Conservation (phyloP, 805 yeast species). For the Jamesozyma jinghongensis region DNA sequence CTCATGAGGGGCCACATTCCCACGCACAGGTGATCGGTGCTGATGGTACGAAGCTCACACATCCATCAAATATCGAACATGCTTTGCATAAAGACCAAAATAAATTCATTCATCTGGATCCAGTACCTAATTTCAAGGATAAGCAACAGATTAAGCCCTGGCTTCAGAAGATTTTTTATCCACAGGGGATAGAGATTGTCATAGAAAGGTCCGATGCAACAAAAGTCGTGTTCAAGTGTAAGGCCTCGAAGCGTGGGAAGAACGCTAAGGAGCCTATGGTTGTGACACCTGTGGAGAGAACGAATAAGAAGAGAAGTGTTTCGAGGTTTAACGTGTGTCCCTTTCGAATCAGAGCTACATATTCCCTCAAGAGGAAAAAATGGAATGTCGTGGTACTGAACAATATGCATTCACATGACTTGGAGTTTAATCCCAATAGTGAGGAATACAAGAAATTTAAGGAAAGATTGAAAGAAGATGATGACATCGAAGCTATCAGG, state of each 20-base stretch:
- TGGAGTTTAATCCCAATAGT: slow-evolving; percentile 30
- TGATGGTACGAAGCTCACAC: slow-evolving; percentile 3
- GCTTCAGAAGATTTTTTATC: slow-evolving; percentile 41
- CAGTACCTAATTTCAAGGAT: slow-evolving; percentile 33
- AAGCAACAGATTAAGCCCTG: slow-evolving; percentile 53
- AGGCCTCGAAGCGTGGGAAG: slow-evolving; percentile 31
- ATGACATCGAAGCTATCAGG: slow-evolving; percentile 28
- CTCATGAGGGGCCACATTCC: too few relatives aligned
- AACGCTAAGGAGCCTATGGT: slow-evolving; percentile 6
- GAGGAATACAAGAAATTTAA: slow-evolving; percentile 31
- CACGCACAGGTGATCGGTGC: not conserved
- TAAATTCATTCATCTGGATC: slow-evolving; percentile 31
- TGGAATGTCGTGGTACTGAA: slow-evolving; percentile 58
- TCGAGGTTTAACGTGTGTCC: slow-evolving; percentile 41
- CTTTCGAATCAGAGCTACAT: slow-evolving; percentile 56
- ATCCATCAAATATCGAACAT: slow-evolving; percentile 9
- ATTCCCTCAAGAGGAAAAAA: slow-evolving; percentile 38
- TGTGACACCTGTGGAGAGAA: not conserved
- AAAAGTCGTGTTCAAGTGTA: slow-evolving; percentile 56
- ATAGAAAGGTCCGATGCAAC: slow-evolving; percentile 54
- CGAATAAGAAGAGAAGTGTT: slow-evolving; percentile 25
- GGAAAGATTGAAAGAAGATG: slow-evolving; percentile 17
- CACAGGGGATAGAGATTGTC: slow-evolving; percentile 45
- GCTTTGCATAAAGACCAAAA: slow-evolving; percentile 12
- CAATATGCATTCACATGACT: slow-evolving; percentile 49